A percentile compares a stretch with the other conserved stretches of the same genome.
phyloP scores from a whole-genome alignment of 1,139 yeast genomes.

The Kazachstania sp. region DNA sequence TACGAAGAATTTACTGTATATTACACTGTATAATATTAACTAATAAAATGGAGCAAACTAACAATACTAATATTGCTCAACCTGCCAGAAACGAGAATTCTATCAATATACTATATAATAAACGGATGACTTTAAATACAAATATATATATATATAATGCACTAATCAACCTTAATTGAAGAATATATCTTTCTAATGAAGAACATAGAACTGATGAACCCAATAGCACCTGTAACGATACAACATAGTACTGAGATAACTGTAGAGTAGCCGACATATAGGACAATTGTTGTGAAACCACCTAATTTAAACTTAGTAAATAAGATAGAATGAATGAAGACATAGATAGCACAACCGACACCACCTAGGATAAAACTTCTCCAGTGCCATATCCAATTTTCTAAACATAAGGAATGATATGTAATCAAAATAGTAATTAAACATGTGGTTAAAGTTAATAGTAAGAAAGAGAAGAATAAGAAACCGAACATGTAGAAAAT shows the following conservation, averaged over 20 bases:
- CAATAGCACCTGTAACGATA: conserved; percentile 80
- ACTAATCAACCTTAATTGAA: conserved; percentile 72
- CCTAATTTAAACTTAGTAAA: conserved; percentile 63
- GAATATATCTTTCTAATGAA: conserved; percentile 75
- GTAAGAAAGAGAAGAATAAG: conserved; percentile 73
- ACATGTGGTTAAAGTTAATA: conserved; percentile 76
- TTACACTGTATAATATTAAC: no score
- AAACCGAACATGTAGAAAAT: conserved; percentile 97
- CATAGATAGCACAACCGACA: conserved; percentile 68
- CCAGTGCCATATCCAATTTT: conserved; percentile 98
- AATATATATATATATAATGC: background rate
- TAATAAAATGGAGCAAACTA: no score
- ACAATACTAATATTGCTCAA: background rate
- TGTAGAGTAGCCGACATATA: conserved; percentile 79
- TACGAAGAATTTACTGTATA: no score
- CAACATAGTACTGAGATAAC: conserved; percentile 66
- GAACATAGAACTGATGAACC: conserved; percentile 65
- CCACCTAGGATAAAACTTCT: conserved; percentile 82
- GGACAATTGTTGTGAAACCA: conserved; percentile 66
- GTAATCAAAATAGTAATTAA: conserved; percentile 73
- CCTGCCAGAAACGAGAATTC: background rate
- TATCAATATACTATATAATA: background rate
- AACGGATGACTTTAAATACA: background rate
- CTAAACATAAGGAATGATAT: conserved; percentile 80
- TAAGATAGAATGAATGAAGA: conserved; percentile 73